Evolutionary conservation across 2,329 filamentous ascomycete genomes (phyloP).

Genomic region (Zasmidium citrigriseum): DNA sequence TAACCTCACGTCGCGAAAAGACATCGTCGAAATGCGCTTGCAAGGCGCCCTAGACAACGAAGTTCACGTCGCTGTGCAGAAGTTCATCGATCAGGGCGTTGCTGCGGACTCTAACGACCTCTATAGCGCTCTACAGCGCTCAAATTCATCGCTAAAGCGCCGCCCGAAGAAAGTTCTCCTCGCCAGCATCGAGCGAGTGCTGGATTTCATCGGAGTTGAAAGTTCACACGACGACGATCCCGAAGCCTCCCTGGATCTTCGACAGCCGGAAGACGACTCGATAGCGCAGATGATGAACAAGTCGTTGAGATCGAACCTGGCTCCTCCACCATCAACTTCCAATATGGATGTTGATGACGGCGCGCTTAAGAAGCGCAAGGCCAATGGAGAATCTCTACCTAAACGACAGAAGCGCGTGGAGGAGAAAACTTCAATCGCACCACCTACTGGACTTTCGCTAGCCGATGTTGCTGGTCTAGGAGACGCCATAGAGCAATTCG

Average conservation of each 20-base stretch:
- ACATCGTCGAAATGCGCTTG: conserved; percentile 12
- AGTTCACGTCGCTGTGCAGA: conserved; percentile 55
- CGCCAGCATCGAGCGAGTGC: conserved; percentile 79
- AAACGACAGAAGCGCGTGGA: conserved; percentile 60
- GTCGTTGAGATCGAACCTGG: conserved; percentile 41
- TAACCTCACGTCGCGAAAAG: background rate
- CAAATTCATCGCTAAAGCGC: conserved; percentile 83
- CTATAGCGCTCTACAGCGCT: conserved; percentile 78
- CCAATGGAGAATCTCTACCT: conserved; percentile 65
- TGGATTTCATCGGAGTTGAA: conserved; percentile 70
- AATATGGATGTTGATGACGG: conserved; percentile 30
- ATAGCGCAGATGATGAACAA: conserved; percentile 61
- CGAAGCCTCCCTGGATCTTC: conserved; percentile 51
- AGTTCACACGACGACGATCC: conserved; percentile 58
- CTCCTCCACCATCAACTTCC: conserved; percentile 15
- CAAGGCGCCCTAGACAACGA: conserved; percentile 42
- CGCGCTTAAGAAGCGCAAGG: conserved; percentile 54
- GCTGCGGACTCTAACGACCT: conserved; percentile 43
- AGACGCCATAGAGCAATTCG: conserved; percentile 67
- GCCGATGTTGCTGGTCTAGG: conserved; percentile 77
- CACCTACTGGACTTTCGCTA: conserved; percentile 68
- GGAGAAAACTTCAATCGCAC: conserved; percentile 50
- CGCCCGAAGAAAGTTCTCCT: conserved; percentile 80
- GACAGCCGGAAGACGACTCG: conserved; percentile 25
- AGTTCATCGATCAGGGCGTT: conserved; percentile 30